A percentile compares a stretch with the other conserved stretches of the same genome.
These are phyloP conservation scores for Yamadazyma aaseri DNA, from an alignment of 1,139 yeast genomes.

Conservation along the genomic window DNA sequence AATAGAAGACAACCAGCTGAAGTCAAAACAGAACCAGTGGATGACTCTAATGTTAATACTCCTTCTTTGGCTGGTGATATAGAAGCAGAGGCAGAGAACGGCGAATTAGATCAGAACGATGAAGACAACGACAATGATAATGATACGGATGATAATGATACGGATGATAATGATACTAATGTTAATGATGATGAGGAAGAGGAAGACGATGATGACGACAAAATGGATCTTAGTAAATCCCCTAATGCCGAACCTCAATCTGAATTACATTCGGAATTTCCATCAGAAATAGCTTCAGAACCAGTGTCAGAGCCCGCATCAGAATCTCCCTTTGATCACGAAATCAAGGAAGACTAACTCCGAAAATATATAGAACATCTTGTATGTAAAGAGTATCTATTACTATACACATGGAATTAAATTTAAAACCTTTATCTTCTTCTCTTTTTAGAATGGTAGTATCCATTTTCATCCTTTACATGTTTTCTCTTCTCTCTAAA, in stretches of 20 bases:
- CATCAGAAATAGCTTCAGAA: slow-evolving; percentile 6
- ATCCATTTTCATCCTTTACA: slow-evolving; percentile 75
- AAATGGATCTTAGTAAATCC: slow-evolving; percentile 8
- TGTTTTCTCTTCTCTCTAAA: slow-evolving; percentile 75
- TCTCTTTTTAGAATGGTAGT: slow-evolving; percentile 63
- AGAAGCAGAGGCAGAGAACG: slow-evolving; percentile 14
- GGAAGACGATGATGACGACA: slow-evolving; percentile 1
- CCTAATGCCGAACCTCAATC: slow-evolving; percentile 5
- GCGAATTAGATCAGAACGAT: slow-evolving; percentile 9
- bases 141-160: slow-evolving; percentile 11
- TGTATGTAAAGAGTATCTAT: too few species aligned
- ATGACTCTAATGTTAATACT: too few species aligned
- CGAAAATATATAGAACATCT: too few species aligned
- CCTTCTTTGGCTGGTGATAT: slow-evolving; percentile 17
- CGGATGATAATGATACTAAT: slow-evolving; percentile 2
- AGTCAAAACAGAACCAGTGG: not conserved
- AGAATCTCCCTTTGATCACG: slow-evolving; percentile 6
- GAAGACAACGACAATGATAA: slow-evolving; percentile 17
- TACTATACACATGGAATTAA: too few species aligned
- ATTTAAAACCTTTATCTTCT: slow-evolving; percentile 14
- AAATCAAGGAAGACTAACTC: slow-evolving; percentile 3
- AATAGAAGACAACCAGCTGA: slow-evolving; percentile 33
- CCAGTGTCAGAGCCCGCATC: slow-evolving; percentile 5
- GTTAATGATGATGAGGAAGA: slow-evolving; percentile 4
- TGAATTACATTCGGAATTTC: slow-evolving; percentile 8